Evolutionary conservation across 2,329 filamentous ascomycete genomes (phyloP), one percentile per base, ranked within the genome.

Genomic region (Cryphonectria parasitica): DNA sequence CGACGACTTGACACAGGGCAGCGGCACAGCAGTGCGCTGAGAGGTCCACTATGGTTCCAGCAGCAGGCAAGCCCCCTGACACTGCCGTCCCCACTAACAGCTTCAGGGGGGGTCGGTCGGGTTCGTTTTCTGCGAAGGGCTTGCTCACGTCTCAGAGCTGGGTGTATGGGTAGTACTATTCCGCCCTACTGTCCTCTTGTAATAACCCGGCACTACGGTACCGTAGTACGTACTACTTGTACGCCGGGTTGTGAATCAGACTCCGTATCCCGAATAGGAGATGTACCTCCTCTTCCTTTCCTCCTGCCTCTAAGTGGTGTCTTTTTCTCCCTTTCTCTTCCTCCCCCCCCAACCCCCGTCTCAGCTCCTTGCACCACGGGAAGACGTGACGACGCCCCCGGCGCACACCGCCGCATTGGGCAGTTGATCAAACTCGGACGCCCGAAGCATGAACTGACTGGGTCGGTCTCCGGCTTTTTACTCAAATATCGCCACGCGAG

Each of bases 401-500:
- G 58, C 31, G 22, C 58, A n/a, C 58, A n/a, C 34, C 58, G 58
- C 58, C 58, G 58, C 19, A 61, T 61, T 19, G 58, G 34, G 58
- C 31, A 61, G 58, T 15, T 61, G 58, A 11, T 6, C 58, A 36
- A 39, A n/a, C 6, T 11, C 34, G 25, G 54, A 22, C 39, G 25
- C 58, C 58, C 58, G 58, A 34, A 11, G 34, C 31, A 6, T 61
- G 22, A 25, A 36, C 31, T 36, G 56, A 61, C 56, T 8, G 36
- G 28, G 17, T n/a, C 28, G 36, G 15, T 61, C 28, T 7, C 56
- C 56, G 34, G 22, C 45, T 49, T 19, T 19, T 22, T 25, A 31
- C 54, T 34, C 13, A 61, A 39, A 61, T 34, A 39, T 61, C 58
- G 58, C 58, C 58, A n/a, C 34, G 19, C 31, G 58, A 61, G 34